phyloP scores from a whole-genome alignment of 139 green algal genomes.

The Chlamydomonas incerta region DNA sequence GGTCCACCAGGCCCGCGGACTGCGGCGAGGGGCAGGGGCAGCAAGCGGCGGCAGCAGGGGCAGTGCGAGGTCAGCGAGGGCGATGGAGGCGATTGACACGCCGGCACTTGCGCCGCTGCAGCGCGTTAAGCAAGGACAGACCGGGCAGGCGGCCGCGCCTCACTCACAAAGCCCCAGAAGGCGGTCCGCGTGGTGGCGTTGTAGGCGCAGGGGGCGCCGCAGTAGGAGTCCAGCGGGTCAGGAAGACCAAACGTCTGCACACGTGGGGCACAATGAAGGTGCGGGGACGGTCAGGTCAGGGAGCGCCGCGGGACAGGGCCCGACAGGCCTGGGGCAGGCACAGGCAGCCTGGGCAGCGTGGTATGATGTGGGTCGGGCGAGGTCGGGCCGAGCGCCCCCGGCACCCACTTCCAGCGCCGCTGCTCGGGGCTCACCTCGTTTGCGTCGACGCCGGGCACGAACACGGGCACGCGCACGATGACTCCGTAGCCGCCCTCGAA shows the following conservation, averaged over 20 bases:
- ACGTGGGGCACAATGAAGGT: too few relatives aligned
- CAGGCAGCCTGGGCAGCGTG: too few relatives aligned
- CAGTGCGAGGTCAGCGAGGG: background rate
- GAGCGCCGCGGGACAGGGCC: too few relatives aligned
- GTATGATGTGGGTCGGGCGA: too few relatives aligned
- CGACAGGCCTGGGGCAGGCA: too few relatives aligned
- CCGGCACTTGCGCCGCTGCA: background rate
- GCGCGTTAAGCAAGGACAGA: too few relatives aligned
- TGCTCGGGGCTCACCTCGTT: background rate
- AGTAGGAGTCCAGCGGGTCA: background rate
- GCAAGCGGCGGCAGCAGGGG: too few relatives aligned
- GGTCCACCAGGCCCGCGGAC: background rate
- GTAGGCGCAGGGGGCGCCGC: background rate
- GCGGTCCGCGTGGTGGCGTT: background rate
- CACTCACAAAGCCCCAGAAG: conserved; percentile 42
- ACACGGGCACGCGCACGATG: conserved; percentile 19
- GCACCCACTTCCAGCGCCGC: too few relatives aligned
- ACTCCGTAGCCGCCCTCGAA: conserved; percentile 10
- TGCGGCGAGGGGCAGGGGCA: background rate
- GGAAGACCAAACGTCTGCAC: background rate
- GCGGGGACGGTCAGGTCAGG: too few relatives aligned
- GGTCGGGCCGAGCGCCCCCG: too few relatives aligned
- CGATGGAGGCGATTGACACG: background rate
- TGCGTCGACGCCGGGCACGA: background rate
- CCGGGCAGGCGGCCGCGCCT: too few relatives aligned